Percentiles rank a stretch among this genome's conserved stretches.
These are phyloP conservation scores for Irpex sp. DNA, from an alignment of 1,284 basidiomycete genomes.

Conservation along the genomic window DNA sequence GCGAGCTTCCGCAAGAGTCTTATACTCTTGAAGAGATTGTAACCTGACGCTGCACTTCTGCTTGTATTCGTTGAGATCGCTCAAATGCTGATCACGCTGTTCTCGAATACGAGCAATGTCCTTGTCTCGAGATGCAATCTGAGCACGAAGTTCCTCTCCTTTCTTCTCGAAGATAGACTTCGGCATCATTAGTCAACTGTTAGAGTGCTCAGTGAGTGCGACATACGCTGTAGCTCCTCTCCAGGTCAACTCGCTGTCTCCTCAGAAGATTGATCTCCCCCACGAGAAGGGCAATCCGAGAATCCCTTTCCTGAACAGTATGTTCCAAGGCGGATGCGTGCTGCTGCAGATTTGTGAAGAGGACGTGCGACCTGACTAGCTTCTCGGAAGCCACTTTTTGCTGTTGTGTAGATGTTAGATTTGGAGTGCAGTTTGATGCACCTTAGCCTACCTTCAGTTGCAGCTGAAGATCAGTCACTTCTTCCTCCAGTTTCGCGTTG, in stretches of 20 bases:
- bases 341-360: constrained; percentile 58
- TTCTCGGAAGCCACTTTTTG: constrained; percentile 52
- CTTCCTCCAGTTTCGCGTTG: constrained; percentile 46
- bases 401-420: constrained; percentile 38
- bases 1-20: constrained; percentile 76
- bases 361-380: constrained; percentile 50
- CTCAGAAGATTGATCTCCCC: constrained; percentile 2
- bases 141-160: constrained; percentile 58
- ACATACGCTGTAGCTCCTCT: constrained; percentile 54
- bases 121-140: constrained; percentile 73
- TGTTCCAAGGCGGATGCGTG: constrained; percentile 52
- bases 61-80: constrained; percentile 82
- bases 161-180: constrained; percentile 2
- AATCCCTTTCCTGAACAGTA: constrained; percentile 23
- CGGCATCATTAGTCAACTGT: constrained; percentile 22
- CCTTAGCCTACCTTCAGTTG: constrained; percentile 48
- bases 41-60: constrained; percentile 73
- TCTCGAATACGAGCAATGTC: constrained; percentile 86
- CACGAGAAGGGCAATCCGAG: not conserved
- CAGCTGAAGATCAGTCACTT: constrained; percentile 41
- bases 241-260: constrained; percentile 42
- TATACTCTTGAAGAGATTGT: constrained; percentile 78
- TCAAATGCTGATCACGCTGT: constrained; percentile 80
- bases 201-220: not conserved
- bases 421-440: too few species aligned